Conservation (phyloP, 225 moss, liverwort and hornwort species). For the Pleurozium schreberi region DNA sequence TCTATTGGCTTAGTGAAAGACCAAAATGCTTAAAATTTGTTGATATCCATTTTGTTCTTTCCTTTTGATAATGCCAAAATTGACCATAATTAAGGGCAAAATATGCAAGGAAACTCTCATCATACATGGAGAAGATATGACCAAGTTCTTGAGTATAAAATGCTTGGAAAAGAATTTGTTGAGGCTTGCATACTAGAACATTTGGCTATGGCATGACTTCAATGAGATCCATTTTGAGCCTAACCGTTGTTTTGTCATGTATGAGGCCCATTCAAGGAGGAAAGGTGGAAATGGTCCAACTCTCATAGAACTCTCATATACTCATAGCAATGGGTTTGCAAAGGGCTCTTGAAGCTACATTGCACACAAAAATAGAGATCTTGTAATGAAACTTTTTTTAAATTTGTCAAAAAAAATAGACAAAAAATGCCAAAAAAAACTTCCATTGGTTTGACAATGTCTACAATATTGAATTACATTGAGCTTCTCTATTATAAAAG, state of each 20-base stretch:
- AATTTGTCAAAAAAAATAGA: neutral
- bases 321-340: rapidly evolving
- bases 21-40: neutral
- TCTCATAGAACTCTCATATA: too few relatives aligned
- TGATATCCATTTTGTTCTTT: neutral
- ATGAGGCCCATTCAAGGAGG: rapidly evolving
- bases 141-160: neutral
- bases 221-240: neutral
- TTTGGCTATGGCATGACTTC: too few relatives aligned
- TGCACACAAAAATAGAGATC: neutral
- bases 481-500: neutral
- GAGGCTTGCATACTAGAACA: too few relatives aligned
- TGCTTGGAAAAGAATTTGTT: neutral
- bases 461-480: neutral
- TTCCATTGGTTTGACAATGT: neutral
- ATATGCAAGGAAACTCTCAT: too few relatives aligned
- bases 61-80: neutral
- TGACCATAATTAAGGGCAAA: neutral
- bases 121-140: too few relatives aligned
- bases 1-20: rapidly evolving
- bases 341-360: neutral
- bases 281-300: too few relatives aligned
- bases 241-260: rapidly evolving
- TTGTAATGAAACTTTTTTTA: neutral
- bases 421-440: neutral